Evolutionary conservation across 495 filamentous ascomycete genomes (phyloP).

Genomic region (Trichodelitschia bisporula): DNA sequence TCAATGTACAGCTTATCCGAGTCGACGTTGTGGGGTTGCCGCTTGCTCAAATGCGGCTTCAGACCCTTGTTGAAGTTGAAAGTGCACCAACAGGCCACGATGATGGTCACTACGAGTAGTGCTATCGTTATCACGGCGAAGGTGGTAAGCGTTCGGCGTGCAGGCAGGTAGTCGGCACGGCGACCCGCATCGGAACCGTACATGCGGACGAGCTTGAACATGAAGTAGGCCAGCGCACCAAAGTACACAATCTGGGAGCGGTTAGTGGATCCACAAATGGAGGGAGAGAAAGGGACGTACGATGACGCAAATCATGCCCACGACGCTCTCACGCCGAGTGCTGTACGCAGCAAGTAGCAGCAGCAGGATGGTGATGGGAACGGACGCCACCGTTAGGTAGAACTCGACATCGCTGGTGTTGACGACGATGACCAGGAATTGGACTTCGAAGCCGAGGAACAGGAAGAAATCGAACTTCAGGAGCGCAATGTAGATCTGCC

Average conservation of each 20-base stretch:
- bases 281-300: constrained; percentile 17
- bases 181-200: constrained; percentile 31
- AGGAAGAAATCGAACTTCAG: constrained; percentile 99
- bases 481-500: constrained; percentile 89
- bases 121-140: constrained; percentile 85
- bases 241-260: constrained; percentile 45
- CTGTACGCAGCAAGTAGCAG: constrained; percentile 64
- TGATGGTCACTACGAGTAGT: constrained; percentile 69
- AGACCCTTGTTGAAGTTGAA: constrained; percentile 77
- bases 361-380: constrained; percentile 75
- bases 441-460: constrained; percentile 93
- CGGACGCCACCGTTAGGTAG: constrained; percentile 61
- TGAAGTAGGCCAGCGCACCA: constrained; percentile 78
- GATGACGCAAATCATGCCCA: constrained; percentile 55
- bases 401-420: constrained; percentile 46
- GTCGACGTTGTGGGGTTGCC: not conserved
- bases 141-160: constrained; percentile 57
- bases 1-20: not conserved
- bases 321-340: constrained; percentile 55
- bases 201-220: constrained; percentile 96
- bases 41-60: constrained; percentile 36
- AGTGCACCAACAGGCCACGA: constrained; percentile 67
- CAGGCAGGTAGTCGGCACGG: constrained; percentile 35
- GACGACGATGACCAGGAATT: constrained; percentile 83
- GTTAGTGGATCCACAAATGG: constrained; percentile 6